phyloP scores from a whole-genome alignment of 108 stramenopile species.

The Nitzschia inconspicua region DNA sequence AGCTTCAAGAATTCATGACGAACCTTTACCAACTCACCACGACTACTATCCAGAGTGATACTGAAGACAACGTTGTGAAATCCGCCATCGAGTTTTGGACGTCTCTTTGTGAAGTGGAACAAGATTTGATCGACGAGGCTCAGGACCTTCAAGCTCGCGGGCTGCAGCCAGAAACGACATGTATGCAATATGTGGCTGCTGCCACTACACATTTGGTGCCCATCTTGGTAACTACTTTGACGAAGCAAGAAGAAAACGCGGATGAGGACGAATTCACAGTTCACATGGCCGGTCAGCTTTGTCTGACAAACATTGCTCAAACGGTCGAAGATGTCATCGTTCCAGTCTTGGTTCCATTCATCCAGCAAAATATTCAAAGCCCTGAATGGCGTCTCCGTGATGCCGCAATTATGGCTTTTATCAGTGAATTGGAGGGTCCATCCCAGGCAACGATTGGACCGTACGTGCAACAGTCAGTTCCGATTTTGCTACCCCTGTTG shows the following conservation, averaged over 20 bases:
- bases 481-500: constrained; percentile 72
- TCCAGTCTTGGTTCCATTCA: constrained; percentile 83
- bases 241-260: constrained; percentile 90
- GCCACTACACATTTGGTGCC: constrained; percentile 82
- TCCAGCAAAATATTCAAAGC: constrained; percentile 78
- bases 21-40: constrained; percentile 89
- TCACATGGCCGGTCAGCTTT: constrained; percentile 87
- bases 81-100: constrained; percentile 96
- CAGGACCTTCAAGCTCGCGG: constrained; percentile 47
- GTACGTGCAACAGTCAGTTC: constrained; percentile 82
- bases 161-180: constrained; percentile 37
- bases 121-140: constrained; percentile 75
- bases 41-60: constrained; percentile 67
- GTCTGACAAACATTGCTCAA: constrained; percentile 71
- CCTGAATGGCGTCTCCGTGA: constrained; percentile 91
- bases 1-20: constrained; percentile 89
- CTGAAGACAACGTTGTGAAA: constrained; percentile 86
- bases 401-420: constrained; percentile 93
- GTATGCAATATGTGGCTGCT: constrained; percentile 72
- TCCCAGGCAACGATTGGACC: constrained; percentile 66
- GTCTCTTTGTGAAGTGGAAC: constrained; percentile 88
- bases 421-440: constrained; percentile 88
- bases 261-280: constrained; percentile 83
- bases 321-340: constrained; percentile 86
- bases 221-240: constrained; percentile 75